These are phyloP conservation scores for Guadua angustifolia DNA, from an alignment of 176 grass and related monocot species.

Conservation along the genomic window DNA sequence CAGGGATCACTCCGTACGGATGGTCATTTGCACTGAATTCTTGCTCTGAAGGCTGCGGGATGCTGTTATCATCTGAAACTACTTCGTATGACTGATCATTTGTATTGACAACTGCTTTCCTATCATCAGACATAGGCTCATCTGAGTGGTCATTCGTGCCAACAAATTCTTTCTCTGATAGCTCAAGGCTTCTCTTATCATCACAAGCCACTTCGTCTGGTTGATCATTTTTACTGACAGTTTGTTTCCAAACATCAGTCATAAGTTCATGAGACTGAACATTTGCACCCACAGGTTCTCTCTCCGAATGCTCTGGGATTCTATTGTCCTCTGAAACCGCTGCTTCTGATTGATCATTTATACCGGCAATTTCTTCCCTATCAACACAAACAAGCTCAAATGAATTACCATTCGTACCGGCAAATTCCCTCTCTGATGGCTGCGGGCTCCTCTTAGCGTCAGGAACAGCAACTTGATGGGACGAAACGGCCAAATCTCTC, in stretches of 20 bases:
- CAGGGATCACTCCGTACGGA: not conserved
- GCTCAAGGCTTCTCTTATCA: slow-evolving; percentile 1
- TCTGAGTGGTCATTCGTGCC: not conserved
- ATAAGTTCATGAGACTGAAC: slow-evolving; percentile 23
- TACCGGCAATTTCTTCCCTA: slow-evolving; percentile 21
- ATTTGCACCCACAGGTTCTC: not conserved
- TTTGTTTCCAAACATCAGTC: slow-evolving; percentile 51
- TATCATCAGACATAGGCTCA: not conserved
- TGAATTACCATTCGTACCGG: slow-evolving; percentile 28
- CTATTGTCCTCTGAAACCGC: slow-evolving; percentile 30
- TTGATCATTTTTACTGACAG: slow-evolving; percentile 25
- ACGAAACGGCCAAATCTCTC: slow-evolving; percentile 20
- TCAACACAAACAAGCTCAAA: slow-evolving; percentile 10
- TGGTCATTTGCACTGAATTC: slow-evolving; percentile 36
- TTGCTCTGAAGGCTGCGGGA: slow-evolving; percentile 24
- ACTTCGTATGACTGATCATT: slow-evolving; percentile 21
- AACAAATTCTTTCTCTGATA: slow-evolving; percentile 19
- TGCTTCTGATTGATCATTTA: slow-evolving; percentile 29
- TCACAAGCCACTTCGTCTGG: not conserved
- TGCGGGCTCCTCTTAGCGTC: slow-evolving; percentile 7
- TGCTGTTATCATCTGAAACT: not conserved
- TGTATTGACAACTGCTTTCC: slow-evolving; percentile 26
- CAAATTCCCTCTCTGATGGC: slow-evolving; percentile 31
- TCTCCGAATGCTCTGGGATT: slow-evolving; percentile 14
- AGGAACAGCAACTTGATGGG: slow-evolving; percentile 25